Conservation (phyloP, 345 rosid species). For the Rhodamnia rubescens region DNA sequence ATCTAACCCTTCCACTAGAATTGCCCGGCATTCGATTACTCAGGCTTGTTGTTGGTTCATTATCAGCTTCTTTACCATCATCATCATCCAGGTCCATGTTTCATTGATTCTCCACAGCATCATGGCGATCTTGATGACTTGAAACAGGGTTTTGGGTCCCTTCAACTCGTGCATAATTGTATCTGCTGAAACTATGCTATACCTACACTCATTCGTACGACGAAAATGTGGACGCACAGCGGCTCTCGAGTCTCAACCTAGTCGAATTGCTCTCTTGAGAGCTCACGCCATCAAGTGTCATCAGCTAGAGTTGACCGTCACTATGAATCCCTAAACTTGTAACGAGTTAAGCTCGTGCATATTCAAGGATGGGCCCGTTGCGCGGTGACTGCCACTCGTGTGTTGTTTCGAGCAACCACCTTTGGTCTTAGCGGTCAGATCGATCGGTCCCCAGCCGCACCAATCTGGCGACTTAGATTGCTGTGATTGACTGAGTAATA, state of each 20-base stretch:
- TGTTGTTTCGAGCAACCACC: not conserved
- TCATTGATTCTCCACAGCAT: not conserved
- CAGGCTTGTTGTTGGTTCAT: not conserved
- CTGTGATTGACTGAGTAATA: not conserved
- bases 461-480: not conserved
- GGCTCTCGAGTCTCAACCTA: not conserved
- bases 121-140: not conserved
- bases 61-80: not conserved
- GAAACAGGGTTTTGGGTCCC: not conserved
- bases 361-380: not conserved
- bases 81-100: not conserved
- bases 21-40: not conserved
- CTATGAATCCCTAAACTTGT: not conserved
- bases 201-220: not conserved
- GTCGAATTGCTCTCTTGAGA: not conserved
- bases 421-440: not conserved
- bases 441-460: not conserved
- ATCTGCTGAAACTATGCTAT: not conserved
- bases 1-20: not conserved
- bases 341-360: not conserved
- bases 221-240: not conserved
- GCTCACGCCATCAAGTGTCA: not conserved
- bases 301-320: not conserved
- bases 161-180: not conserved
- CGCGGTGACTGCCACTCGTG: not conserved